Base-by-base conservation (phyloP, 352 stramenopile genomes). In the Globisporangium cystogenes region DNA sequence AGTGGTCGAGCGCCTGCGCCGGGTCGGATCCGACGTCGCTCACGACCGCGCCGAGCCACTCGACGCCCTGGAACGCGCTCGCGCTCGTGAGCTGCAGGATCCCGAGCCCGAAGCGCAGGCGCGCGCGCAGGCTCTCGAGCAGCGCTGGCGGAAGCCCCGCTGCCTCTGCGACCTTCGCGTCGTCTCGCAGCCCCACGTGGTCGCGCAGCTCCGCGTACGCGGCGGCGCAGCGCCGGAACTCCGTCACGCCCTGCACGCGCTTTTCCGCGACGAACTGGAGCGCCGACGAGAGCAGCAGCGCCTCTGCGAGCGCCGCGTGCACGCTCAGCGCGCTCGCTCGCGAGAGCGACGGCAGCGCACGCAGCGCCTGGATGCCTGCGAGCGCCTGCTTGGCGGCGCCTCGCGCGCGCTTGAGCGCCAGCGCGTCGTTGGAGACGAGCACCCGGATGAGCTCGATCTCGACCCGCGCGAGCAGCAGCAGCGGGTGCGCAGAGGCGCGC, bases 371-470 rank as follows among this genome's bases (percentile, higher is more conserved):
- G 14, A 80, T 50, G 62, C 62, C 68, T 36, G 12, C 21, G 18
- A 68, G 65, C 7, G 65, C 53, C 33, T 66, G 65, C 3, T 52
- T 65, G 7, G 57, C 68, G 3, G 27, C 40, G 2, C 52, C 40
- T 3, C 60, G 56, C 3, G 70, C 68, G 14, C 62, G 57, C 14
- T 67, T 67, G 1, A 59, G 8, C 5, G 65, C 60, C 12, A 71
- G 48, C 29, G 46, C 15, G 36, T 81, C 70, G 27, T 74, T 72
- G 20, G 70, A 81, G 21, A 70, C 49, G 24, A 81, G 15, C 20
- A 76, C 70, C 3, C 70, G 67, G 8, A 71, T 44, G 1, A 53
- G 33, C n/a, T 70, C 65, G 1, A 80, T 35, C 57, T 77, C 70
- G 23, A 59, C 62, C 1, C 42, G 37, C 27, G 65, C 20, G 1